These are phyloP conservation scores for Cercospora beticola DNA, from an alignment of 2,329 filamentous ascomycete genomes.

Conservation along the genomic window DNA sequence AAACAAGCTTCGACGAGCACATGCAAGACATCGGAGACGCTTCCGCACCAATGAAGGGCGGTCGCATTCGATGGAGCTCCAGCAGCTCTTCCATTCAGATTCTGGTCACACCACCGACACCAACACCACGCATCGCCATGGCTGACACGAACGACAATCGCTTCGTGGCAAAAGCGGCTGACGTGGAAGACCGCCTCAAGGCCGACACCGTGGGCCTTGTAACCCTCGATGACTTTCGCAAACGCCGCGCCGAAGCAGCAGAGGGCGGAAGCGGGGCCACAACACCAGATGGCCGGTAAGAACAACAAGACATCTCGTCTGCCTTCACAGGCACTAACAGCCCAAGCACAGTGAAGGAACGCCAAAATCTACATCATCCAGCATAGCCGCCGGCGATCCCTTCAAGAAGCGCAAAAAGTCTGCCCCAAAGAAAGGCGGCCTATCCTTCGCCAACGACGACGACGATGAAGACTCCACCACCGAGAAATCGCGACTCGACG, in stretches of 20 bases:
- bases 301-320: constrained; percentile 16
- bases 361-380: constrained; percentile 41
- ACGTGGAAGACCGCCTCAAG: constrained; percentile 78
- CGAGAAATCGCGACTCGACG: not conserved
- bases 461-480: constrained; percentile 51
- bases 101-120: constrained; percentile 3
- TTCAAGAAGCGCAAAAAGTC: constrained; percentile 59
- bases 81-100: not conserved
- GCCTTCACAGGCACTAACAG: constrained; percentile 48
- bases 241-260: constrained; percentile 91
- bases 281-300: constrained; percentile 62
- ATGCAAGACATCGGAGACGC: constrained; percentile 2
- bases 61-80: not conserved
- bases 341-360: constrained; percentile 58
- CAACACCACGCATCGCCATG: constrained; percentile 15
- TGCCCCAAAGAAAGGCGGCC: constrained; percentile 55
- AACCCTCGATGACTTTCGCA: constrained; percentile 88
- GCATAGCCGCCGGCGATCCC: not conserved
- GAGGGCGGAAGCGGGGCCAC: constrained; percentile 53
- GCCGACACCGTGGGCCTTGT: constrained; percentile 89
- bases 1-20: constrained; percentile 4
- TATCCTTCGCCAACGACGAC: constrained; percentile 70
- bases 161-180: constrained; percentile 74
- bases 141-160: constrained; percentile 41
- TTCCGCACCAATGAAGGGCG: not conserved